These are phyloP conservation scores for Leishmania aethiopica DNA, from an alignment of 208 protist species.

Conservation along the genomic window DNA sequence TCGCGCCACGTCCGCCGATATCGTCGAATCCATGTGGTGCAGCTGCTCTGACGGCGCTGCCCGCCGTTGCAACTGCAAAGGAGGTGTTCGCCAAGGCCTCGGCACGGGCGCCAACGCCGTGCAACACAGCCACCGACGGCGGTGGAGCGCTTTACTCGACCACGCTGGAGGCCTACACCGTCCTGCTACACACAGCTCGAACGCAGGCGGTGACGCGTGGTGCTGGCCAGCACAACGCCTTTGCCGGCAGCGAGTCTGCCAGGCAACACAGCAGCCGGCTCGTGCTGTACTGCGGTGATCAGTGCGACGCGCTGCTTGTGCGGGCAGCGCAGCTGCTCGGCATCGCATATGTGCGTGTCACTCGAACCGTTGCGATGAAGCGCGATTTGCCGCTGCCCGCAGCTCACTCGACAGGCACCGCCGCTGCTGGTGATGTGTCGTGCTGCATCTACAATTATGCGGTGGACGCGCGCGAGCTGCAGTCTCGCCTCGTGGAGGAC, in stretches of 20 bases:
- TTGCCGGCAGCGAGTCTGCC: conserved; percentile 14
- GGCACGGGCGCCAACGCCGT: background rate
- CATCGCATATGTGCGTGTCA: conserved; percentile 53
- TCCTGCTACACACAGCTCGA: conserved; percentile 51
- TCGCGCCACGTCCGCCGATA: conserved; percentile 2
- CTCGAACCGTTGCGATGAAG: conserved; percentile 48
- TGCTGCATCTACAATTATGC: conserved; percentile 40
- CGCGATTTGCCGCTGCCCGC: conserved; percentile 6
- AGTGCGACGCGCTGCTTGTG: conserved; percentile 55
- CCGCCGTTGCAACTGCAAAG: conserved; percentile 8
- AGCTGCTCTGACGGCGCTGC: conserved; percentile 14
- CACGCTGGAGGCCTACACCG: conserved; percentile 55
- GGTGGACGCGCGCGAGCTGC: conserved; percentile 49
- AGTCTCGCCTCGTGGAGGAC: conserved; percentile 66
- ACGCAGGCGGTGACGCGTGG: conserved; percentile 50
- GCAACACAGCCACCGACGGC: conserved; percentile 10
- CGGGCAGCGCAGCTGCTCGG: conserved; percentile 58
- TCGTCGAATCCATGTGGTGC: background rate
- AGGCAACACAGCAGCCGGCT: conserved; percentile 32
- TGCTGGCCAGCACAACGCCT: conserved; percentile 21
- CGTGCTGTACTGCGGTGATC: conserved; percentile 73
- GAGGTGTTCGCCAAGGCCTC: conserved; percentile 21
- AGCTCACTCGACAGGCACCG: background rate
- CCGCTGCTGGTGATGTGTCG: background rate
- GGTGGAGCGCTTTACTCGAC: conserved; percentile 55